phyloP scores from a whole-genome alignment of 768 basidiomycete species.

The Lyophyllum decastes region DNA sequence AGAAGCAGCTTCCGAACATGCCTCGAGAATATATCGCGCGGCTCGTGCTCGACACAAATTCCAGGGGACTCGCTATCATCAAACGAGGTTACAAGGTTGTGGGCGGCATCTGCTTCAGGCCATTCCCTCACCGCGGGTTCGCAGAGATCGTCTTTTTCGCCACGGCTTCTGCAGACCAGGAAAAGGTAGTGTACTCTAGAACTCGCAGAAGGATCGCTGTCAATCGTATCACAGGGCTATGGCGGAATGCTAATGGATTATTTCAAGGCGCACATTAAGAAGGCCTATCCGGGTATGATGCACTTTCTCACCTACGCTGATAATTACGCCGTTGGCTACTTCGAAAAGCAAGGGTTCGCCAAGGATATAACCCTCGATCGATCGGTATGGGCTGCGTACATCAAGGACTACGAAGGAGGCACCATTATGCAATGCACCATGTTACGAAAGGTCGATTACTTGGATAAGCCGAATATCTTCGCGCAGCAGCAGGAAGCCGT shows the following conservation, averaged over 20 bases:
- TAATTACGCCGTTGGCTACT: slow-evolving; percentile 98
- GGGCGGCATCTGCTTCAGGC: slow-evolving; percentile 95
- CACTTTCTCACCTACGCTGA: slow-evolving; percentile 98
- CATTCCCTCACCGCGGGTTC: slow-evolving; percentile 92
- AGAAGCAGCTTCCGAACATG: slow-evolving; percentile 98
- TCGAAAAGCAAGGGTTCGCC: slow-evolving; percentile 98
- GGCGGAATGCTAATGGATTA: slow-evolving; percentile 99
- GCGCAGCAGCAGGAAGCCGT: slow-evolving; percentile 87
- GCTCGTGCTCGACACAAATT: slow-evolving; percentile 90
- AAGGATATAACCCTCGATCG: slow-evolving; percentile 95
- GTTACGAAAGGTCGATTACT: slow-evolving; percentile 90
- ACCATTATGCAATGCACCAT: slow-evolving; percentile 99
- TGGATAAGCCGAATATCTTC: slow-evolving; percentile 76
- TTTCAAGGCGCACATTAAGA: slow-evolving; percentile 90
- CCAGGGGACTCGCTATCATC: slow-evolving; percentile 91
- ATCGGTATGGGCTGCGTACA: slow-evolving; percentile 95
- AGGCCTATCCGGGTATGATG: slow-evolving; percentile 83
- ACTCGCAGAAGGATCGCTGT: not conserved
- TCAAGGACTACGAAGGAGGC: slow-evolving; percentile 99
- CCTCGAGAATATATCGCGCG: slow-evolving; percentile 97
- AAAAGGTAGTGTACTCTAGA: slow-evolving; percentile 65
- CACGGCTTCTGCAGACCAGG: slow-evolving; percentile 93
- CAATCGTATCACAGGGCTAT: slow-evolving; percentile 70
- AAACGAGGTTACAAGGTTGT: slow-evolving; percentile 95
- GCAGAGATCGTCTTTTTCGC: slow-evolving; percentile 99